Base-by-base conservation (phyloP, 306 rosid species). In the Vigna nakashimae region DNA sequence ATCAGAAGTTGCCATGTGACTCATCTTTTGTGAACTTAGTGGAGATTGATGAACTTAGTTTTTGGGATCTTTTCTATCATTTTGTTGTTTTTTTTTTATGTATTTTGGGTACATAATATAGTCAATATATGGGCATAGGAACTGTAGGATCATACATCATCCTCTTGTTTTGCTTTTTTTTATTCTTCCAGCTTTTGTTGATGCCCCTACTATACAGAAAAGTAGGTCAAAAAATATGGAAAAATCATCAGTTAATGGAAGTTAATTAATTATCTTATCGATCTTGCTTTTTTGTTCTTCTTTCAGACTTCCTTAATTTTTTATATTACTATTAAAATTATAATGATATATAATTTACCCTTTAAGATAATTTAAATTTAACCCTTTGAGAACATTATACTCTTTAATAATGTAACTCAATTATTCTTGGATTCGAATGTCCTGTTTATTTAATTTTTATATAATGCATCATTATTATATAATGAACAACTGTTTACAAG, bases 1-100 rank as follows among this genome's bases (percentile, higher is more conserved):
- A 78, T 84, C 97, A n/a, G 92, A 87, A 83, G 85, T 92, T 17
- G 96, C 97, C 79, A 88, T 92, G 87, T 92, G 85, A 88, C 17
- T 2, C 8, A 71, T 26, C 2, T 26, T 3, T 26, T 20, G 34
- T 9, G 42, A 10, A 10, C 57, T 43, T 58, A 71, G 38, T 20
- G 80, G 55, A 42, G 56, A 66, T 73, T 15, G 42, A 77, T 73
- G 42, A 60, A 69, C 15, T 42, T 67, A 60, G 50, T 81, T 88
- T 30, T 89, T 63, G 82, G 80, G 89, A 14, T 63, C 43, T 43
- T 42, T 9, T 72, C 16, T 63, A 53, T 68, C 57, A 45, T 62
- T 66, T 60, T 48, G 70, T 14, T 71, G 73, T 36, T 71, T 5
- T 60, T 60, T 69, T 24, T 36, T 36, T 7, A 65, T 65, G 76